Percentiles rank a stretch among this genome's conserved stretches.
phyloP scores from a whole-genome alignment of 2,329 filamentous ascomycete species.

The Zymoseptoria crescenta region DNA sequence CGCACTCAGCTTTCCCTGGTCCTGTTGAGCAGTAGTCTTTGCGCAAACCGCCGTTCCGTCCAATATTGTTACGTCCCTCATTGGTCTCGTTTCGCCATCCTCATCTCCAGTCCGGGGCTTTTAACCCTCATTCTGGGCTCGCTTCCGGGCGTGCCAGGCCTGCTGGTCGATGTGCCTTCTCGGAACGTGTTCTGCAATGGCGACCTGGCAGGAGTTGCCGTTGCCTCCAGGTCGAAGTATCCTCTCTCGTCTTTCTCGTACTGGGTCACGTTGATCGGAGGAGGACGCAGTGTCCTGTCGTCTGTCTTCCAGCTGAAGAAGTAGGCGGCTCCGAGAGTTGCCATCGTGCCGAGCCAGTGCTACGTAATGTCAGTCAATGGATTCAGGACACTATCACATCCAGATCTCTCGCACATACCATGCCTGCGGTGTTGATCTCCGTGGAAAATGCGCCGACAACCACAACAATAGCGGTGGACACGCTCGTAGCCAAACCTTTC shows the following conservation, averaged over 20 bases:
- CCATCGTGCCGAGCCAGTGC: conserved; percentile 72
- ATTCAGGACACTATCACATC: background rate
- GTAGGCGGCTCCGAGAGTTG: conserved; percentile 77
- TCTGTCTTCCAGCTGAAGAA: conserved; percentile 67
- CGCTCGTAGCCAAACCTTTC: conserved; percentile 88
- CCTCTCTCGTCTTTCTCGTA: conserved; percentile 59
- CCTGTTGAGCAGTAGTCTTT: background rate
- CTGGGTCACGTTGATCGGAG: conserved; percentile 60
- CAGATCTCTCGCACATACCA: conserved; percentile 48
- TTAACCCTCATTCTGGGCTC: conserved; percentile 32
- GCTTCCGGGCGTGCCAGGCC: conserved; percentile 28
- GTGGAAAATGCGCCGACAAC: conserved; percentile 81
- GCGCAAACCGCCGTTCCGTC: background rate
- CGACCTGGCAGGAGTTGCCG: conserved; percentile 40
- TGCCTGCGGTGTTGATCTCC: conserved; percentile 62
- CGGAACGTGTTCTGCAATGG: conserved; percentile 36
- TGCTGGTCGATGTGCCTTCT: conserved; percentile 46
- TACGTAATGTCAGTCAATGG: conserved; percentile 32
- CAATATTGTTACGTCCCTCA: conserved; percentile 11
- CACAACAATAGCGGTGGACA: conserved; percentile 83
- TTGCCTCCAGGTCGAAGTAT: conserved; percentile 38
- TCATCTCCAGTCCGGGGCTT: conserved; percentile 17
- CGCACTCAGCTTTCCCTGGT: background rate
- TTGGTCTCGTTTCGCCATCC: conserved; percentile 31
- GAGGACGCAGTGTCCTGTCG: conserved; percentile 44